A percentile compares a stretch with the other conserved stretches of the same genome.
These are phyloP conservation scores for Paracoccidioides lutzii DNA, from an alignment of 2,329 filamentous ascomycete genomes.

Conservation along the genomic window DNA sequence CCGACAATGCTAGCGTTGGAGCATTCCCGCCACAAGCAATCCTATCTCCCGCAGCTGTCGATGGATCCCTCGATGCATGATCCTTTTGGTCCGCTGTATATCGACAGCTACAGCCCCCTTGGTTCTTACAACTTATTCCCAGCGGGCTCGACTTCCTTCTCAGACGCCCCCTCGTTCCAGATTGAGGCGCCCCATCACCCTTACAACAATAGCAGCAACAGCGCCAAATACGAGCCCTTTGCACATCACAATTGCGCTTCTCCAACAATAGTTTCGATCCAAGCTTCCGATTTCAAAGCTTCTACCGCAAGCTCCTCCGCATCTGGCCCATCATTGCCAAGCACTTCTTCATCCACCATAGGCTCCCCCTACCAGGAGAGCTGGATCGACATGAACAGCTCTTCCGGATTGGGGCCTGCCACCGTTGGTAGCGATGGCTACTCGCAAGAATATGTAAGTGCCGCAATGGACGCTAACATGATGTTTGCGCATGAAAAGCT, in stretches of 20 bases:
- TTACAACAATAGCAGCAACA: background rate
- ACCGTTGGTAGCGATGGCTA: slow-evolving; percentile 52
- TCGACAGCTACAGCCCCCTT: slow-evolving; percentile 5
- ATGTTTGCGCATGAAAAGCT: slow-evolving; percentile 33
- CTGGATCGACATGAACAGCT: slow-evolving; percentile 42
- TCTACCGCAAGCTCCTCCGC: slow-evolving; percentile 46
- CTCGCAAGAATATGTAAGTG: slow-evolving; percentile 38
- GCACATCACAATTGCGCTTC: slow-evolving; percentile 20
- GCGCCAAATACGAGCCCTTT: slow-evolving; percentile 5
- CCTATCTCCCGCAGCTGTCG: slow-evolving; percentile 9
- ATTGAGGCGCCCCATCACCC: slow-evolving; percentile 1
- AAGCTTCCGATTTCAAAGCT: slow-evolving; percentile 31
- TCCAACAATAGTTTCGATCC: slow-evolving; percentile 19
- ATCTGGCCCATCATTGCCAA: slow-evolving; percentile 45
- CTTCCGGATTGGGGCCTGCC: slow-evolving; percentile 48
- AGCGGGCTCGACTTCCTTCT: slow-evolving; percentile 7
- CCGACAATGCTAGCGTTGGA: slow-evolving; percentile 12
- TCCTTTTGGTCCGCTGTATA: slow-evolving; percentile 5
- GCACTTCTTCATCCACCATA: slow-evolving; percentile 51
- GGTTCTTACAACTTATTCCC: slow-evolving; percentile 8
- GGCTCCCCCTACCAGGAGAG: slow-evolving; percentile 54
- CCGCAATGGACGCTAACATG: slow-evolving; percentile 31
- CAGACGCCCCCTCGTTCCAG: slow-evolving; percentile 3
- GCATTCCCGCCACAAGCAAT: slow-evolving; percentile 8
- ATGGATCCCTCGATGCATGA: slow-evolving; percentile 10